phyloP scores from a whole-genome alignment of 805 yeast species.

The Candida krabiensis region DNA sequence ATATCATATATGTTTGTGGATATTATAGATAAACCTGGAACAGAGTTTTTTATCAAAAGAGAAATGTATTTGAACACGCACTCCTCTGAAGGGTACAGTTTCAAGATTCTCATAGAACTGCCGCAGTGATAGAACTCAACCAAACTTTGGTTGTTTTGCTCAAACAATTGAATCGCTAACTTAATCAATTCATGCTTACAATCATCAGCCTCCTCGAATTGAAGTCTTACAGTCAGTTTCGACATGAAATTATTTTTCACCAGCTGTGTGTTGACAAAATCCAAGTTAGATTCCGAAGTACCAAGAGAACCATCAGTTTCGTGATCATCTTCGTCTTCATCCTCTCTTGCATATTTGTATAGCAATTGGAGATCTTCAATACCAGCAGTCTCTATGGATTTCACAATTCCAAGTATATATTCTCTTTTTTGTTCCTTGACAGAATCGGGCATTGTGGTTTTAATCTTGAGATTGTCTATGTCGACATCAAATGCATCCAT shows the following conservation, averaged over 20 bases:
- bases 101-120: slow-evolving; percentile 10
- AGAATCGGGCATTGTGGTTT: slow-evolving; percentile 1
- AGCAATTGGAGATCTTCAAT: slow-evolving; percentile 15
- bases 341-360: slow-evolving; percentile 10
- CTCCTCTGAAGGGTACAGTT: slow-evolving; percentile 8
- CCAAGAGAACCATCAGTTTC: background rate
- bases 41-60: slow-evolving; percentile 10
- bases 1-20: slow-evolving; percentile 9
- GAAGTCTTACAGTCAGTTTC: slow-evolving; percentile 9
- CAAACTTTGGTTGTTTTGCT: slow-evolving; percentile 11
- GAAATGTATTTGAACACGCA: slow-evolving; percentile 9
- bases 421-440: slow-evolving; percentile 11
- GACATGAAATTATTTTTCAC: slow-evolving; percentile 12
- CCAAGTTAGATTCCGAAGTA: slow-evolving; percentile 1
- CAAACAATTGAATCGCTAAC: slow-evolving; percentile 14
- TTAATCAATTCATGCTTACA: slow-evolving; percentile 15
- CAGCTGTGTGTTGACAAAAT: slow-evolving; percentile 11
- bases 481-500: slow-evolving; percentile 20
- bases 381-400: slow-evolving; percentile 8
- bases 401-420: slow-evolving; percentile 9
- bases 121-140: slow-evolving; percentile 20
- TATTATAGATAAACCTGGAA: slow-evolving; percentile 10
- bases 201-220: slow-evolving; percentile 11
- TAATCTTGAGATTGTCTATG: slow-evolving; percentile 7
- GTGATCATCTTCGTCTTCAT: slow-evolving; percentile 4